Evolutionary conservation across 345 rosid genomes (phyloP), one percentile per base, ranked within the genome.

Genomic region (Geranium brycei): DNA sequence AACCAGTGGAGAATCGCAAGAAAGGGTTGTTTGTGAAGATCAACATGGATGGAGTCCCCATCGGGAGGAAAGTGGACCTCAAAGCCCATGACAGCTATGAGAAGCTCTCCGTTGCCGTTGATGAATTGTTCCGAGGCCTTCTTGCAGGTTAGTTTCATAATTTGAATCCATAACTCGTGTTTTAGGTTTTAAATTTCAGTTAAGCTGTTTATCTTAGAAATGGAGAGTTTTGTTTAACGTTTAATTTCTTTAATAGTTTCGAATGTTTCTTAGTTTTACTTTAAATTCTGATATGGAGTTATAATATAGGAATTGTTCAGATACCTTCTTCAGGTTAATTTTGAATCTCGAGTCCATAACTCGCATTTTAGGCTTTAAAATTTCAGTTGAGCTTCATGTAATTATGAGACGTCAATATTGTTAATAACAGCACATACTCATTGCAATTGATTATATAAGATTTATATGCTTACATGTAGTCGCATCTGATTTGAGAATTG

Each of bases 11-110:
- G 68, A 38, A 72, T 11, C 68, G 59, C 73, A 74, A 70, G 19
- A 88, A 77, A 78, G 83, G 89, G 47, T 64, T 80, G 70, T 88
- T 91, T 64, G 95, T 91, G 66, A 95, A 95, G 83, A 91, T 95
- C 72, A 95, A 95, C 53, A 95, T 95, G 99, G 88, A 91, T 63
- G 99, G 97, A 59, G 87, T 95, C 63, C 95, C 97, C 2, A 95
- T 95, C 56, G 99, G 99, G 64, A 90, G 99, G 69, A 95, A 95
- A 82, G 95, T 95, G 2, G 92, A 95, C 69, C 99, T 95, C 64
- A 83, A 69, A 72, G 85, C 91, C 16, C 80, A 80, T 67, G 82
- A 79, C 66, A 87, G 91, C 85, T 95, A 95, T 64, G 91, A 82
- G 14, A 84, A 88, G 64, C 80, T 95, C 19, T 84, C 96, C n/a